Evolutionary conservation across 2,329 filamentous ascomycete species (phyloP).

Genomic region (Fusarium incarnatum): DNA sequence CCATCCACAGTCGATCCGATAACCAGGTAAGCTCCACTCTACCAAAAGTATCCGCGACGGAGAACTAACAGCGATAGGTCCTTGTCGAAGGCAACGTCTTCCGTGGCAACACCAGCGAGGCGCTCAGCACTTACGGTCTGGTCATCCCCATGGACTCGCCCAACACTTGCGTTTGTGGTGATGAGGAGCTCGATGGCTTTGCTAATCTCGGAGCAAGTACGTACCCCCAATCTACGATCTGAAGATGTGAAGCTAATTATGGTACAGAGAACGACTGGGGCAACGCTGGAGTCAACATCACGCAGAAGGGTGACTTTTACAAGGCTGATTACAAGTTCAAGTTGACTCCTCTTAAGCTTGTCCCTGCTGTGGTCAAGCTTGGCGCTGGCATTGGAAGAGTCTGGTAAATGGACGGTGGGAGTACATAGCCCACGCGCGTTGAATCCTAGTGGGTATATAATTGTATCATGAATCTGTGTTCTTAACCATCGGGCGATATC

Average conservation of each 20-base stretch:
- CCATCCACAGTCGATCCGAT: slow-evolving; percentile 61
- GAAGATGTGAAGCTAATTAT: slow-evolving; percentile 36
- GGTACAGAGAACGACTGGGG: slow-evolving; percentile 60
- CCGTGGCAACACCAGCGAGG: slow-evolving; percentile 59
- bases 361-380: slow-evolving; percentile 55
- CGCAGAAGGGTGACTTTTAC: slow-evolving; percentile 61
- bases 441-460: not conserved
- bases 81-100: slow-evolving; percentile 63
- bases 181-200: slow-evolving; percentile 65
- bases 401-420: not conserved
- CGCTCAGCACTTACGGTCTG: slow-evolving; percentile 64
- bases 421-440: too few relatives aligned
- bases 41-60: fast-evolving
- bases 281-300: slow-evolving; percentile 62
- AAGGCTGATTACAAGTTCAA: slow-evolving; percentile 62
- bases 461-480: not conserved
- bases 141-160: slow-evolving; percentile 67
- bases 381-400: slow-evolving; percentile 61
- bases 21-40: slow-evolving; percentile 47
- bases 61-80: slow-evolving; percentile 46
- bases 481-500: too few relatives aligned
- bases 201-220: slow-evolving; percentile 65
- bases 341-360: slow-evolving; percentile 58
- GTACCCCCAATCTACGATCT: slow-evolving; percentile 37
- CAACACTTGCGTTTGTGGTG: slow-evolving; percentile 64